These are phyloP conservation scores for Aspergillus vadensis DNA, from an alignment of 2,329 filamentous ascomycete species.

Conservation along the genomic window DNA sequence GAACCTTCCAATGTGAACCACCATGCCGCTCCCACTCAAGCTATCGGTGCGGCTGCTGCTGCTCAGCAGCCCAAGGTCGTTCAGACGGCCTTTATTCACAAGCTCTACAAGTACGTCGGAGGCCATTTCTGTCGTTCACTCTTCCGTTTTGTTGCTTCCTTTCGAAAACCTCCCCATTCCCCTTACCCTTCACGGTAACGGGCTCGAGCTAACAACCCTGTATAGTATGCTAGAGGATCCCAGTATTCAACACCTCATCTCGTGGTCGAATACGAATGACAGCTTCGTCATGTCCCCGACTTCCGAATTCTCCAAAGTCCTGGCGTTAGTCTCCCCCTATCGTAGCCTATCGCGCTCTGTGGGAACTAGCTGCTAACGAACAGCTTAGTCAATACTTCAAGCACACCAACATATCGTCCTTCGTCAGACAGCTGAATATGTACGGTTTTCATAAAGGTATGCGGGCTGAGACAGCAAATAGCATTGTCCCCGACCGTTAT, in stretches of 20 bases:
- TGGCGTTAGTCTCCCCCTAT: conserved; percentile 69
- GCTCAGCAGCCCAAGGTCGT: conserved; percentile 96
- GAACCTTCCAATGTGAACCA: conserved; percentile 32
- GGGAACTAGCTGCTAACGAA: conserved; percentile 7
- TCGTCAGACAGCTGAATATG: conserved; percentile 98
- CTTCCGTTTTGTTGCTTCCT: not conserved
- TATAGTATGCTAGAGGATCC: conserved; percentile 93
- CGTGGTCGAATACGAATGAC: conserved; percentile 90
- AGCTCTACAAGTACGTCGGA: conserved; percentile 84
- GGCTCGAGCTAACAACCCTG: conserved; percentile 22
- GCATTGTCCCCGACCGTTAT: conserved; percentile 6
- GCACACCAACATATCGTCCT: conserved; percentile 98
- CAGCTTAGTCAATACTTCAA: conserved; percentile 89
- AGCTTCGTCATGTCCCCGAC: conserved; percentile 99
- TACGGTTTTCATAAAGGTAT: conserved; percentile 98
- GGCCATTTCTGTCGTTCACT: not conserved
- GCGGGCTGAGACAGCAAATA: conserved; percentile 11
- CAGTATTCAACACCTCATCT: conserved; percentile 91
- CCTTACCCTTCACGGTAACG: too few relatives aligned
- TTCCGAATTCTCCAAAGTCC: conserved; percentile 94
- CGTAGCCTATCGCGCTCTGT: not conserved
- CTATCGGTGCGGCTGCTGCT: conserved; percentile 50
- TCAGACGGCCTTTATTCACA: conserved; percentile 98
- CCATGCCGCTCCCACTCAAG: conserved; percentile 32
- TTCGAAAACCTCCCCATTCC: too few relatives aligned